These are phyloP conservation scores for Amaranthus tricolor DNA, from an alignment of 179 eudicot genomes.

Conservation along the genomic window DNA sequence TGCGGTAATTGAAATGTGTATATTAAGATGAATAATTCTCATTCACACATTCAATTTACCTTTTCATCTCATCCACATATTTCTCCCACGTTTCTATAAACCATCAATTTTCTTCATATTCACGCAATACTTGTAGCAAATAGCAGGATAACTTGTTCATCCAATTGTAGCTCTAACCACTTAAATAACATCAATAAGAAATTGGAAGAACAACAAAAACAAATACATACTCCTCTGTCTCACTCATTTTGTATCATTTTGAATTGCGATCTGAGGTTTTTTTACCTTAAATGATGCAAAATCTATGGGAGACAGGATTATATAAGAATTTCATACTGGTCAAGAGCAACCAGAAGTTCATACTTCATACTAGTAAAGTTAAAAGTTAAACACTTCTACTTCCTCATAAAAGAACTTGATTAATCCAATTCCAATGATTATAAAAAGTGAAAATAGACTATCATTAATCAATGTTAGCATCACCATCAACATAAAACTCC, in stretches of 20 bases:
- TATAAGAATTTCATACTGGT: no score
- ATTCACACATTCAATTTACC: no score
- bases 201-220: neutral
- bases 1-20: no score
- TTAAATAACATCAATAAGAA: neutral
- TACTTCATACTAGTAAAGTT: neutral
- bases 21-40: no score
- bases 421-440: slow-evolving; percentile 1
- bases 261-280: neutral
- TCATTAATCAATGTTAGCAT: slow-evolving; percentile 9
- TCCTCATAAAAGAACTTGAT: neutral
- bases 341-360: neutral
- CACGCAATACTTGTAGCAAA: no score
- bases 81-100: no score
- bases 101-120: no score
- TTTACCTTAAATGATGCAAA: neutral
- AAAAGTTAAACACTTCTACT: slow-evolving; percentile 15
- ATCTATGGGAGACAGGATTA: neutral
- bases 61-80: no score
- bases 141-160: neutral
- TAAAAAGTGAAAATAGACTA: neutral
- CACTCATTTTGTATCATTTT: no score
- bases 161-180: neutral
- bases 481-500: slow-evolving; percentile 13
- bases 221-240: neutral